Evolutionary conservation across 2,329 filamentous ascomycete species (phyloP).

Genomic region (Cladobotryum mycophilum): DNA sequence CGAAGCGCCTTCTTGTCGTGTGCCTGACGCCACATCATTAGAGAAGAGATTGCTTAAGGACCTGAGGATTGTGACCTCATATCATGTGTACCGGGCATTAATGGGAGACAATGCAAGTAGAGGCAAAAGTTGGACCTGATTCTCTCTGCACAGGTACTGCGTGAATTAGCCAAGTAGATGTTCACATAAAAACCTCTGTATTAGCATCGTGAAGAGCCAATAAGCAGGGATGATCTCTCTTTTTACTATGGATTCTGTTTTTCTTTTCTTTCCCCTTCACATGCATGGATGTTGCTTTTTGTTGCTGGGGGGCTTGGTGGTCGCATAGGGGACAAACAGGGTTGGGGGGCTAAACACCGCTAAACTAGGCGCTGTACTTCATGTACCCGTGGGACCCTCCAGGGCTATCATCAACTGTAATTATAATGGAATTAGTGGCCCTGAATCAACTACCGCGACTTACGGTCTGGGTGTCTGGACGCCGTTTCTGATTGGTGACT

Average conservation of each 20-base stretch:
- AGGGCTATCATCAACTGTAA: background rate
- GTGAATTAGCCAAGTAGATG: background rate
- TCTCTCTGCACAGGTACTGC: too few relatives aligned
- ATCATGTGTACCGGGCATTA: too few relatives aligned
- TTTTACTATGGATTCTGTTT: background rate
- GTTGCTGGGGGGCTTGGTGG: too few relatives aligned
- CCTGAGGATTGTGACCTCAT: too few relatives aligned
- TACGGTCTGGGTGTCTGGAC: conserved; percentile 2
- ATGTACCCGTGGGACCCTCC: background rate
- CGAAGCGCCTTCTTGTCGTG: background rate
- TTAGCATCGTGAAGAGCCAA: background rate
- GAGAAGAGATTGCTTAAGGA: too few relatives aligned
- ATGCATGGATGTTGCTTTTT: background rate
- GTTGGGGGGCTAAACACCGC: background rate
- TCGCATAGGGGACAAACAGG: too few relatives aligned
- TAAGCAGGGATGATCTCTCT: background rate
- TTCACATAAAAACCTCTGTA: background rate
- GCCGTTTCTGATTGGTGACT: conserved; percentile 10
- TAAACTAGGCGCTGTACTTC: background rate
- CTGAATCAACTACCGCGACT: background rate
- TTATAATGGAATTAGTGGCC: background rate
- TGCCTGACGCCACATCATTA: background rate
- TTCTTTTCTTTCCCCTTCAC: background rate
- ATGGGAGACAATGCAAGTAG: too few relatives aligned
- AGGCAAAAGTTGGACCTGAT: too few relatives aligned